Base-by-base conservation (phyloP, 139 green algal species). In the Micractinium sp. region DNA sequence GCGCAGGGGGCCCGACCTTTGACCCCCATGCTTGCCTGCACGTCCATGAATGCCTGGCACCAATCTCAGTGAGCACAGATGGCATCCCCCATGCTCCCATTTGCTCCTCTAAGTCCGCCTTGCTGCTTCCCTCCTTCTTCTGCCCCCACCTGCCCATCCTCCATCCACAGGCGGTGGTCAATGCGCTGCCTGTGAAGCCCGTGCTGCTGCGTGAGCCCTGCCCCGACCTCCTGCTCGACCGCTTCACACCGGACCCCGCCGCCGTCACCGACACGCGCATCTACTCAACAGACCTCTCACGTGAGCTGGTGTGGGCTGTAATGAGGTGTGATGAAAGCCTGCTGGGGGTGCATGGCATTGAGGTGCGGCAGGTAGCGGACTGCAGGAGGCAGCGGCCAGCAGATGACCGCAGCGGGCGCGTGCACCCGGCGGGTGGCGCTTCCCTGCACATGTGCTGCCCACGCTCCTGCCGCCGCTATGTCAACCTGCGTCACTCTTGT, bases 221-320 rank as follows among this genome's bases (percentile, higher is more conserved):
- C 53, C 80, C 47, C 31, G 80, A 85, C 53, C 80, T 85, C 38
- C 53, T 71, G 53, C 31, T 85, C 31, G 80, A 85, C 29, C 31
- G 53, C 14, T 85, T 85, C 80, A 47, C 29, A 7, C 31, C 53
- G 0, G 80, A 69, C 47, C 80, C 80, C 2, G n/a, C 4, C 80
- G 53, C 15, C 80, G 18, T 73, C 25, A 22, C 56, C 18, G 47
- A 56, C 47, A 56, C 80, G 4, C 80, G 80, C 53, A 14, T 85
- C 80, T 85, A 85, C n/a, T 60, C 80, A 33, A 33, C 31, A 31
- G 80, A 85, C 80, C 80, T 85, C 31, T 15, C 53, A n/a, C 41
- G 78, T 83, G 78, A 83, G 78, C 22, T 22, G 38, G 38, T 2
- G 67, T 74, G 67, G 14, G 3, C 69, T n/a, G 63, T 73, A 73